phyloP scores from a whole-genome alignment of 768 basidiomycete species.

The Amanita jacksonii region DNA sequence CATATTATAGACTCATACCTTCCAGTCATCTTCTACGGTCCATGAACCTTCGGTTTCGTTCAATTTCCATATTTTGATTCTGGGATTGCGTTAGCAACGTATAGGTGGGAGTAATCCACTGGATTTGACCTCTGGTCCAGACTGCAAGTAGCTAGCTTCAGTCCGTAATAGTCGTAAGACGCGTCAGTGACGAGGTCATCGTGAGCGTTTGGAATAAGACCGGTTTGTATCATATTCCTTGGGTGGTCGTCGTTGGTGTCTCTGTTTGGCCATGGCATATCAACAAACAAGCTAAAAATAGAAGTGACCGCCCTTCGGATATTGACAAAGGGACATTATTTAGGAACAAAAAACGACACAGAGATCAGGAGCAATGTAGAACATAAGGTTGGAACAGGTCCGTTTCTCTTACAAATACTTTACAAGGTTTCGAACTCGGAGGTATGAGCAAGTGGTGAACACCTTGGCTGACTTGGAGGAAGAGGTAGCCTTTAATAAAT shows the following conservation, averaged over 20 bases:
- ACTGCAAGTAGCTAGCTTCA: slow-evolving; percentile 69
- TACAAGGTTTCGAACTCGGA: too few species aligned
- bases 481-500: too few species aligned
- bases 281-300: not conserved
- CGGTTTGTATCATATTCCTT: slow-evolving; percentile 61
- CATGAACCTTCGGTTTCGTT: slow-evolving; percentile 67
- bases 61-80: slow-evolving; percentile 81
- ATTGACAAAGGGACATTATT: too few species aligned
- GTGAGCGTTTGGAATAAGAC: slow-evolving; percentile 70
- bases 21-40: slow-evolving; percentile 86
- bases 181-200: slow-evolving; percentile 78
- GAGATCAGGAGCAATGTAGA: too few species aligned
- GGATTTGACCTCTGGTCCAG: slow-evolving; percentile 64
- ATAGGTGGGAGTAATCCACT: slow-evolving; percentile 4
- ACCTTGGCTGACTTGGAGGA: too few species aligned
- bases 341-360: too few species aligned
- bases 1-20: slow-evolving; percentile 35
- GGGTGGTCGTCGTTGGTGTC: not conserved
- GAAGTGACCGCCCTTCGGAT: not conserved
- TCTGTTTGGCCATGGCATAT: not conserved
- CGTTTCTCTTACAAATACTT: too few species aligned
- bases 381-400: too few species aligned
- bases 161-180: slow-evolving; percentile 86
- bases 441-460: too few species aligned
- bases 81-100: slow-evolving; percentile 19